phyloP scores from a whole-genome alignment of 2,329 filamentous ascomycete genomes.

The Bipolaris victoriae region DNA sequence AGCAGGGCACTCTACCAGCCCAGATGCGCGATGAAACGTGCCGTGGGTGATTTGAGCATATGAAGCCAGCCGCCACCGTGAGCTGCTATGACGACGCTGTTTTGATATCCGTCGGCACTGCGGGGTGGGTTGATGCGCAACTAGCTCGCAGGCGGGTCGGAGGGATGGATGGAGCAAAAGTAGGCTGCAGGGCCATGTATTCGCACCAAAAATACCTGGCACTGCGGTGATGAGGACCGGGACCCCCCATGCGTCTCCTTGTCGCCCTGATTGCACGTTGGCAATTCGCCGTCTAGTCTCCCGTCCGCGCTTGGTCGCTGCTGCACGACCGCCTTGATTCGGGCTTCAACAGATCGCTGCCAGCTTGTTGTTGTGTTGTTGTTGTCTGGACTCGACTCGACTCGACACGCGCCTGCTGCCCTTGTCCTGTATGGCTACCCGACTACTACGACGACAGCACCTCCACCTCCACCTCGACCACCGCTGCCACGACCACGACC shows the following conservation, averaged over 20 bases:
- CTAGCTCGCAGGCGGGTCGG: constrained; percentile 7
- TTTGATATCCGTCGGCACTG: constrained; percentile 13
- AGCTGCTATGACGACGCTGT: constrained; percentile 15
- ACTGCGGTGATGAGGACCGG: constrained; percentile 10
- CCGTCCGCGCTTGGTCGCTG: constrained; percentile 34
- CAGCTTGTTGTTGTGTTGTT: constrained; percentile 10
- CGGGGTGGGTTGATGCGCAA: constrained; percentile 13
- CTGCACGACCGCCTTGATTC: constrained; percentile 27
- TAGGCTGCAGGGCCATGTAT: constrained; percentile 9
- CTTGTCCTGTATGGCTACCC: constrained; percentile 13
- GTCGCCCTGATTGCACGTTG: constrained; percentile 35
- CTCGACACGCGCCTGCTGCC: constrained; percentile 18
- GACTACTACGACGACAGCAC: constrained; percentile 8
- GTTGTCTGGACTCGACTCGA: constrained; percentile 1
- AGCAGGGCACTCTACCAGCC: background rate
- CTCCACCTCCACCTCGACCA: constrained; percentile 4
- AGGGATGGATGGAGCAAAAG: background rate
- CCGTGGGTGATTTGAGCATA: background rate
- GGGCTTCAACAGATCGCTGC: constrained; percentile 14
- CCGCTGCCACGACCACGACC: constrained; percentile 6
- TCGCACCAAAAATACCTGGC: constrained; percentile 30
- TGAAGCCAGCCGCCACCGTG: background rate
- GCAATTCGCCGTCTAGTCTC: constrained; percentile 33
- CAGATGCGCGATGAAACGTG: background rate
- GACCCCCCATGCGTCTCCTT: constrained; percentile 21